Conservation (phyloP, 1,284 basidiomycete species). For the Austropuccinia psidii region DNA sequence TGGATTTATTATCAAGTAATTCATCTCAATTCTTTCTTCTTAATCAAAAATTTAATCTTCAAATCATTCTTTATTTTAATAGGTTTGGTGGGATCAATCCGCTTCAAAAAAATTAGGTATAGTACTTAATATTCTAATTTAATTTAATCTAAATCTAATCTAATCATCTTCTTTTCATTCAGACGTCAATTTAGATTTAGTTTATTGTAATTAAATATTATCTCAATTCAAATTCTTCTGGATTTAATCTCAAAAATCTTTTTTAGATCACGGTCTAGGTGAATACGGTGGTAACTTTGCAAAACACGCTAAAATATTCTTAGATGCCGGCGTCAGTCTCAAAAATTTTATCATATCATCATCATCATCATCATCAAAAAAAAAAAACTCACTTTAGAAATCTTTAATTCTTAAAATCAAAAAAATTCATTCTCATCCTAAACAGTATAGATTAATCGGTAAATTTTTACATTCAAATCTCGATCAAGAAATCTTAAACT, state of each 20-base stretch:
- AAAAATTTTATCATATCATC: background rate
- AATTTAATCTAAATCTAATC: background rate
- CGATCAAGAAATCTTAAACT: background rate
- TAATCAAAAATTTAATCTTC: background rate
- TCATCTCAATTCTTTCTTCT: background rate
- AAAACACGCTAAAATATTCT: slow-evolving; percentile 12
- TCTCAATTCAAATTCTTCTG: background rate
- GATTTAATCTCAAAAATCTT: background rate
- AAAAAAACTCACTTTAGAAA: too few relatives aligned
- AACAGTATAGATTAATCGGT: background rate
- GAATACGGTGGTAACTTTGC: slow-evolving; percentile 25
- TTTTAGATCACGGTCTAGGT: slow-evolving; percentile 23
- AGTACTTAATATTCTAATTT: background rate
- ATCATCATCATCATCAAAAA: background rate
- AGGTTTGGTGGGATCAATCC: slow-evolving; percentile 35
- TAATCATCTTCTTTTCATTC: background rate
- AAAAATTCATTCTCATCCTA: background rate
- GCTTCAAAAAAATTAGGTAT: slow-evolving; percentile 22
- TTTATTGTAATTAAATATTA: slow-evolving; percentile 13
- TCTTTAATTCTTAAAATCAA: too few relatives aligned
- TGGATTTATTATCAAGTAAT: slow-evolving; percentile 35
- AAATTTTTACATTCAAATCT: background rate
- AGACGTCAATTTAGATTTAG: slow-evolving; percentile 17
- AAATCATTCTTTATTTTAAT: background rate
- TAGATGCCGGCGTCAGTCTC: slow-evolving; percentile 34